Conservation (phyloP, 2,329 filamentous ascomycete species). For the Zarea fungicola region DNA sequence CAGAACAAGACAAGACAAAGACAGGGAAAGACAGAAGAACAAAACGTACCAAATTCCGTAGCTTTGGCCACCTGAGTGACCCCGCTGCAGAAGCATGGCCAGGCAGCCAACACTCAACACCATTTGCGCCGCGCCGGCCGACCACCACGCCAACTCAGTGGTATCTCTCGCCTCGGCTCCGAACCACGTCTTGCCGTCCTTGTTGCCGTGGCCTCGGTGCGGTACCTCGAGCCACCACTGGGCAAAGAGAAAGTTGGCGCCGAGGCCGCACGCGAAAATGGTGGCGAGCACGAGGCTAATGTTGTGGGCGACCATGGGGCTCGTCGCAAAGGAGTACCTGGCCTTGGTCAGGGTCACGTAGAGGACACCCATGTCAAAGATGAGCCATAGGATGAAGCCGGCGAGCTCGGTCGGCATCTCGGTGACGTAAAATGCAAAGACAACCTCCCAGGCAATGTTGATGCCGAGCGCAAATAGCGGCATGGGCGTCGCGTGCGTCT, state of each 20-base stretch:
- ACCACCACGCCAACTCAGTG: constrained; percentile 46
- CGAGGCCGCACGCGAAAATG: constrained; percentile 31
- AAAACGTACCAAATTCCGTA: constrained; percentile 45
- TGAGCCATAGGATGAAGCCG: constrained; percentile 43
- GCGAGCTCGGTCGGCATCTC: constrained; percentile 37
- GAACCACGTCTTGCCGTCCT: constrained; percentile 41
- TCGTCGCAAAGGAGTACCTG: constrained; percentile 36
- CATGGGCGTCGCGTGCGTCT: constrained; percentile 44
- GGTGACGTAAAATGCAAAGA: constrained; percentile 43
- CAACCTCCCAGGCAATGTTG: constrained; percentile 48
- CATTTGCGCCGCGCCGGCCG: constrained; percentile 39
- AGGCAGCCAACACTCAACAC: constrained; percentile 35
- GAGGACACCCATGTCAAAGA: constrained; percentile 44
- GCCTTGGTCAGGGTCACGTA: constrained; percentile 41
- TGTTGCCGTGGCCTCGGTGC: constrained; percentile 35
- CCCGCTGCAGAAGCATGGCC: constrained; percentile 39
- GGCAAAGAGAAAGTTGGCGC: constrained; percentile 38
- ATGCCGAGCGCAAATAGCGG: constrained; percentile 42
- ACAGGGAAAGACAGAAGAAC: not conserved
- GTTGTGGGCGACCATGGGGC: constrained; percentile 36
- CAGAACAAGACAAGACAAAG: constrained; percentile 12
- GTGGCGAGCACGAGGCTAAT: constrained; percentile 31
- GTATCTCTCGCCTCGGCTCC: constrained; percentile 38
- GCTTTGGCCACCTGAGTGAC: constrained; percentile 43
- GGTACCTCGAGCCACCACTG: constrained; percentile 43